Conservation (phyloP, 1,139 yeast species). For the Sugiyamaella paludigena region DNA sequence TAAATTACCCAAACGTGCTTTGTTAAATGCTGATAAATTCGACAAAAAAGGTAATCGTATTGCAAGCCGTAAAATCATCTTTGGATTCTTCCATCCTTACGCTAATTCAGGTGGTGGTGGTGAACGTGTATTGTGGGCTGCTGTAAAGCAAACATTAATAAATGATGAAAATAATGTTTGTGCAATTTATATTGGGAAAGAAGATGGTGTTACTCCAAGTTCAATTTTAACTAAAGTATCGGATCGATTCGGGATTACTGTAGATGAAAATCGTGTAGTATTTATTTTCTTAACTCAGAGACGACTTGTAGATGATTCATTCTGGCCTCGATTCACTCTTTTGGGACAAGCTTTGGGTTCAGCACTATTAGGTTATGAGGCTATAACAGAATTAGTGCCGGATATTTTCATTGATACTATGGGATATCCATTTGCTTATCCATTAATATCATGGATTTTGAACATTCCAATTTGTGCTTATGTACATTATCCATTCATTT, state of each 20-base stretch:
- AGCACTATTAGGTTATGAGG: conserved; percentile 63
- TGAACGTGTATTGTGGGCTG: conserved; percentile 94
- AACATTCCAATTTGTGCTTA: conserved; percentile 79
- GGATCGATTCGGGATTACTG: conserved; percentile 64
- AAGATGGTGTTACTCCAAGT: conserved; percentile 40
- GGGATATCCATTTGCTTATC: conserved; percentile 88
- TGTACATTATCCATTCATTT: conserved; percentile 91
- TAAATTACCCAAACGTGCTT: conserved; percentile 25
- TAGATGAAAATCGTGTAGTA: conserved; percentile 54
- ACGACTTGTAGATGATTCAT: conserved; percentile 61
- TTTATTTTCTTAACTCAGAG: conserved; percentile 68
- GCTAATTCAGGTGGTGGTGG: conserved; percentile 99
- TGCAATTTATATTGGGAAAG: conserved; percentile 73
- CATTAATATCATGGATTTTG: conserved; percentile 52
- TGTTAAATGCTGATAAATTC: conserved; percentile 15
- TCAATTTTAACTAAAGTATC: conserved; percentile 58
- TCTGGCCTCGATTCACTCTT: conserved; percentile 80
- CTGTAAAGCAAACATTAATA: conserved; percentile 67
- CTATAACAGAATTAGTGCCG: conserved; percentile 66
- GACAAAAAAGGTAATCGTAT: conserved; percentile 23
- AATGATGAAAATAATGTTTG: conserved; percentile 55
- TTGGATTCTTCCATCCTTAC: conserved; percentile 93
- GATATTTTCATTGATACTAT: conserved; percentile 94
- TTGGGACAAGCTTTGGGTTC: conserved; percentile 88
- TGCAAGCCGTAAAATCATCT: conserved; percentile 45